Conservation (phyloP, 768 basidiomycete genomes). For the Exidia glandulosa region DNA sequence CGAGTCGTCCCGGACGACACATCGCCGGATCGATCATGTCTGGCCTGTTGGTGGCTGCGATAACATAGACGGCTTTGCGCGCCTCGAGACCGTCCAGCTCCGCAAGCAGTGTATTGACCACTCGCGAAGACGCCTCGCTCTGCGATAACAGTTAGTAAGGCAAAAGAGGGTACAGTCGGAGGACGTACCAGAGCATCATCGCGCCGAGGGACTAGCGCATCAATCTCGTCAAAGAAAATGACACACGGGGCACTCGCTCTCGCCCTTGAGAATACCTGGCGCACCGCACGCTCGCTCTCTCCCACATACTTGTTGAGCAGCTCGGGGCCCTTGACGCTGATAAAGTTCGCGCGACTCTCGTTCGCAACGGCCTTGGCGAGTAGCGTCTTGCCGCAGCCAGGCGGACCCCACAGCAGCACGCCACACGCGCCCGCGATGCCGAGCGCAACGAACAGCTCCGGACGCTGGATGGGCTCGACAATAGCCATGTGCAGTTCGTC, state of each 20-base stretch:
- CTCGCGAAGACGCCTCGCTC: constrained; percentile 88
- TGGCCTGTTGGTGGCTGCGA: constrained; percentile 89
- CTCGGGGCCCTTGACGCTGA: constrained; percentile 96
- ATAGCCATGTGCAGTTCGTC: constrained; percentile 97
- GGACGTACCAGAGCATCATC: constrained; percentile 74
- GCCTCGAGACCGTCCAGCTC: constrained; percentile 88
- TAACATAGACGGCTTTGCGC: constrained; percentile 82
- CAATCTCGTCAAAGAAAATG: constrained; percentile 92
- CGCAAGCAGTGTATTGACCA: constrained; percentile 89
- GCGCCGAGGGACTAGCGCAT: constrained; percentile 81
- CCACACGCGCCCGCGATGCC: constrained; percentile 90
- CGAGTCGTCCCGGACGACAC: constrained; percentile 91
- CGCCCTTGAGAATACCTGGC: constrained; percentile 90
- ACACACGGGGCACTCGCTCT: constrained; percentile 90
- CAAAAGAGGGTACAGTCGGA: background rate
- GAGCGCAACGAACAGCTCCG: constrained; percentile 78
- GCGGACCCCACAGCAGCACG: constrained; percentile 96
- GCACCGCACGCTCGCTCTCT: constrained; percentile 89
- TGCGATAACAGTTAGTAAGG: constrained; percentile 16
- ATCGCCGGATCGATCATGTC: constrained; percentile 98
- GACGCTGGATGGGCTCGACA: constrained; percentile 85
- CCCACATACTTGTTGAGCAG: constrained; percentile 98
- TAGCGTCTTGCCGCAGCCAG: constrained; percentile 95
- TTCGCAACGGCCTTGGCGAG: constrained; percentile 98
- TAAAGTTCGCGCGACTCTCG: constrained; percentile 91